These are phyloP conservation scores for Rhodomyrtus tomentosa DNA, from an alignment of 345 rosid species.

Conservation along the genomic window DNA sequence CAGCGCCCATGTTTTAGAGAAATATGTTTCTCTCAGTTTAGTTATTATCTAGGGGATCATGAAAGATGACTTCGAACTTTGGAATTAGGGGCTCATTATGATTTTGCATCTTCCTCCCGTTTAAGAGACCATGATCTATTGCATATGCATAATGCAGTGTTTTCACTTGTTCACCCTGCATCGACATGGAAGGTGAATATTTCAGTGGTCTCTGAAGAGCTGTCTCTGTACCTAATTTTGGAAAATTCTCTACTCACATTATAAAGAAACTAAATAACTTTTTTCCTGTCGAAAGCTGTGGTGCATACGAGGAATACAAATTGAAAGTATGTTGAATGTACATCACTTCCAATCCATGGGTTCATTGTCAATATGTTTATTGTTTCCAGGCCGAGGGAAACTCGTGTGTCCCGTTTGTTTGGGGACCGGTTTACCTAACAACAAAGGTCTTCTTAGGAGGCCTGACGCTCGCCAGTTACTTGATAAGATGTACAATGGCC, in stretches of 20 bases:
- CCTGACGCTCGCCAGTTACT: slow-evolving; percentile 77
- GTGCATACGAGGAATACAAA: neutral
- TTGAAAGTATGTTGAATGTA: neutral
- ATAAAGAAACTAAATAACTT: neutral
- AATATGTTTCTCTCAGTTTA: neutral
- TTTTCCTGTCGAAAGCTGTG: neutral
- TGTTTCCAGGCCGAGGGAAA: slow-evolving; percentile 72
- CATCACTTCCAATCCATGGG: neutral
- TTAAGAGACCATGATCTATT: neutral
- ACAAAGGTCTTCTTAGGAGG: slow-evolving; percentile 88
- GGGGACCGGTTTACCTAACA: slow-evolving; percentile 89
- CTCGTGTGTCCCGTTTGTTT: slow-evolving; percentile 90
- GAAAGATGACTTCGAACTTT: neutral
- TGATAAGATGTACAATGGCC: slow-evolving; percentile 91
- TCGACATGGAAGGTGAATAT: neutral
- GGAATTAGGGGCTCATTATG: neutral
- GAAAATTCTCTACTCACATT: neutral
- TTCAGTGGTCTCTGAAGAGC: neutral
- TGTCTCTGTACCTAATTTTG: neutral
- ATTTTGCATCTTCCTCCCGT: neutral
- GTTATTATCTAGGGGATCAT: neutral
- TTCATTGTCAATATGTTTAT: neutral
- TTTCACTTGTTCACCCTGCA: neutral
- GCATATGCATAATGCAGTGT: neutral
- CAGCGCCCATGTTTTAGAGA: neutral